Base-by-base conservation (phyloP, 2,329 filamentous ascomycete species). In the Aspergillus flavus region DNA sequence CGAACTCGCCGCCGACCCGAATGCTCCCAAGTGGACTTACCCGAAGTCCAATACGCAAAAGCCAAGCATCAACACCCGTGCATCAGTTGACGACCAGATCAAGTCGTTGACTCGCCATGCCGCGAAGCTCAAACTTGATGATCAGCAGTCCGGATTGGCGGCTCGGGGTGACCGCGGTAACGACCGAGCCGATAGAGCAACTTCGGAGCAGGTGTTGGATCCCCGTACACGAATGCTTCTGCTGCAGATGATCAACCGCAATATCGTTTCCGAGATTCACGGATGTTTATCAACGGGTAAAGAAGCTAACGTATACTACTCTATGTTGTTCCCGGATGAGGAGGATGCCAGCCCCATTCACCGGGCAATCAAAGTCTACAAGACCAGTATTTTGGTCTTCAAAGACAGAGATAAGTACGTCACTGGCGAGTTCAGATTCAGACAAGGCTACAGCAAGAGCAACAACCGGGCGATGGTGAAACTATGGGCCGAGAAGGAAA, bases 401-500 rank as follows among this genome's bases (percentile, higher is more conserved):
- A 98, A 98, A 81, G 95, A 99, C 80, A 87, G 95, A 63, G 94
- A 97, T 79, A 91, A 93, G 73, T 99, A 99, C 79, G 95, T 99
- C 66, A 91, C 91, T 0, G 95, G 95, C 68, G 95, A 99, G 80
- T 93, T 94, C 80, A 86, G 95, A 28, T 99, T 99, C 83, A 88
- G 92, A 70, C 86, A 89, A 65, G 94, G 94, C 57, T 95, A 94
- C 76, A 95, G 94, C 80, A 98, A 97, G 83, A 91, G 91, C 69
- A 96, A 93, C 80, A 97, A 93, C 81, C 88, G 94, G 56, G 93
- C 94, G 69, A 98, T 98, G 94, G 94, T 99, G 69, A 96, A 97
- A 79, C 84, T 97, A 28, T 99, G 95, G 95, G 96, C 96, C 0
- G 94, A 99, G 81, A 99, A 99, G 81, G 95, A 99, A 80, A 96